These are phyloP conservation scores for Russula earlei DNA, from an alignment of 768 basidiomycete genomes.

Conservation along the genomic window DNA sequence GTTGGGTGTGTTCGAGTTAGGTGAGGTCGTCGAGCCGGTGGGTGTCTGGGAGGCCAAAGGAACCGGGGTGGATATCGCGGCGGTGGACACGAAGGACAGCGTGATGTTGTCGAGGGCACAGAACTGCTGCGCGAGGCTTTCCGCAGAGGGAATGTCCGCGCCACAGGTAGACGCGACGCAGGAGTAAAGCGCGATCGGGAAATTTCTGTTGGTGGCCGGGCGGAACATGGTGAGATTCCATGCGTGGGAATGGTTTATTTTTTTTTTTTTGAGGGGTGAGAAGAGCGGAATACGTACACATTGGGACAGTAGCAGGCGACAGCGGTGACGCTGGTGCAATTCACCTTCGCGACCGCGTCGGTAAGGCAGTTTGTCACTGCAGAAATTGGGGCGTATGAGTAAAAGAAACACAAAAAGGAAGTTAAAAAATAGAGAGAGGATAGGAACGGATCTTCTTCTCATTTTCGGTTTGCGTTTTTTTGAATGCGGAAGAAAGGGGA, in stretches of 20 bases:
- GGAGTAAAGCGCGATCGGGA: conserved; percentile 29
- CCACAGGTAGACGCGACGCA: conserved; percentile 34
- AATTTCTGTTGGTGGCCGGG: conserved; percentile 23
- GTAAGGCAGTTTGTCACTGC: conserved; percentile 40
- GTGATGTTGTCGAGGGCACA: conserved; percentile 33
- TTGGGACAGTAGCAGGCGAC: conserved; percentile 42
- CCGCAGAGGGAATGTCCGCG: conserved; percentile 30
- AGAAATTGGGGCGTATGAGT: not conserved
- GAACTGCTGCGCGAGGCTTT: conserved; percentile 39
- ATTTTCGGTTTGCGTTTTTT: not conserved
- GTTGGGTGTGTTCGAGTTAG: not conserved
- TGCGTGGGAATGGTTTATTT: not conserved
- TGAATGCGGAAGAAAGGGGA: too few species aligned
- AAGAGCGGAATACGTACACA: conserved; percentile 22
- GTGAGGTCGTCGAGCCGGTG: not conserved
- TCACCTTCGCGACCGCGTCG: conserved; percentile 29
- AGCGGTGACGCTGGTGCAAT: conserved; percentile 37
- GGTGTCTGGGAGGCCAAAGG: not conserved
- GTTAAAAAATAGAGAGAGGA: not conserved
- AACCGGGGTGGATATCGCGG: conserved; percentile 18
- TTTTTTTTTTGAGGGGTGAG: not conserved
- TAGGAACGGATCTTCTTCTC: not conserved
- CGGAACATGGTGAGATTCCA: not conserved
- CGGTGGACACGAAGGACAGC: conserved; percentile 31
- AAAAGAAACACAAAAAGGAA: too few species aligned